Base-by-base conservation (phyloP, 139 green algal species). In the Chlamydomonas sphaeroides region DNA sequence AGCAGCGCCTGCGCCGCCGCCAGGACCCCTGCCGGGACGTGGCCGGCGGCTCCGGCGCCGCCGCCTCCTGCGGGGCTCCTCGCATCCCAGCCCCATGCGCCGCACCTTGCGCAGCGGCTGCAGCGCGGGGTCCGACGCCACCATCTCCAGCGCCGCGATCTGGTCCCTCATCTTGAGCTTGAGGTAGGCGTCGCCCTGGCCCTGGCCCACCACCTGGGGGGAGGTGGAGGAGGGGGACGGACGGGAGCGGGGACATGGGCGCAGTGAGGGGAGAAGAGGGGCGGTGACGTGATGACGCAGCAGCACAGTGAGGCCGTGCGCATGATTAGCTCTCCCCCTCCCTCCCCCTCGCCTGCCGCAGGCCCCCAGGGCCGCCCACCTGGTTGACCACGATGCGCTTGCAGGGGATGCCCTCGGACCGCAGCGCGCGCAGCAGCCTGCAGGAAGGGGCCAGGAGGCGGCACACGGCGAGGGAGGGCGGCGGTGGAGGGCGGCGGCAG, bases 341-440 rank as follows among this genome's bases (percentile, higher is more conserved):
- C 45, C 45, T 53, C 45, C 45, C 45, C 14, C 45, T 14, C 45
- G 11, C 11, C 11, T 53, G 11, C n/a, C n/a, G n/a, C n/a, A n/a
- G n/a, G n/a, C n/a, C n/a, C n/a, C n/a, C n/a, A n/a, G n/a, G n/a
- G n/a, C n/a, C n/a, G n/a, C 21, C 21, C 42, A 96, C 87, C 91
- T 99, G 97, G 85, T 99, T 99, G 49, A 99, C 94, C 26, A 99
- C 88, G 49, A 99, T 93, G 35, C 93, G 89, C 68, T 95, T 95
- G 90, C 96, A 97, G 5, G 97, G 97, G 32, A 99, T 96, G 59
- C 87, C 35, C 84, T 99, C 96, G 57, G 92, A 77, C 20, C 89
- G 80, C 75, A 99, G 91, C 17, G 86, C 80, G 93, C 68, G 30
- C 1, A 95, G 71, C 85, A 98, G 86, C 61, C 62, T 83, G 42